Conservation (phyloP, 371 early-diverging fungal genomes). For the Saksenaea vasiformis region DNA sequence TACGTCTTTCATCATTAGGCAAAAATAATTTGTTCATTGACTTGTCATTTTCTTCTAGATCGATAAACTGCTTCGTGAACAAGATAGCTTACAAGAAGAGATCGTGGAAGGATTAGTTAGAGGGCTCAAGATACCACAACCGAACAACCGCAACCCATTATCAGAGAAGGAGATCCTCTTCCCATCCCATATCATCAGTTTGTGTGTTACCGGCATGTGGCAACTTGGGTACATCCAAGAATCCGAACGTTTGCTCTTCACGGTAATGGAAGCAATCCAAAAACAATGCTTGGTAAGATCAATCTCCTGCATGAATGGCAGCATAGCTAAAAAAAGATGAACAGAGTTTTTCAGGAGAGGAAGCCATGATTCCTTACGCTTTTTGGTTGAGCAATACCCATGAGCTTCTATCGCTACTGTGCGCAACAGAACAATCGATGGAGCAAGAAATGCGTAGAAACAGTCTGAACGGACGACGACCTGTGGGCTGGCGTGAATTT, state of each 20-base stretch:
- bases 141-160: constrained; percentile 79
- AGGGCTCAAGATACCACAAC: constrained; percentile 87
- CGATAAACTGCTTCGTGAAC: constrained; percentile 60
- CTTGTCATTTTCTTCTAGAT: constrained; percentile 17
- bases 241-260: constrained; percentile 80
- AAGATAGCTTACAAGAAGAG: constrained; percentile 83
- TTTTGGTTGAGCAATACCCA: constrained; percentile 97
- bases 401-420: constrained; percentile 77
- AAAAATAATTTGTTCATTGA: neutral
- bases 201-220: constrained; percentile 85
- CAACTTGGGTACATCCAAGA: constrained; percentile 77
- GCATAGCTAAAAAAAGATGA: neutral
- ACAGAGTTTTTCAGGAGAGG: constrained; percentile 52
- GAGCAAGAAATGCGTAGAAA: constrained; percentile 30
- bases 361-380: constrained; percentile 63
- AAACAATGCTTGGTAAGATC: constrained; percentile 62
- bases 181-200: constrained; percentile 89
- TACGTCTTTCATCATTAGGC: constrained; percentile 4
- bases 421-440: constrained; percentile 38
- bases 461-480: constrained; percentile 23
- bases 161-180: constrained; percentile 87
- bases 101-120: constrained; percentile 87
- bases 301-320: neutral
- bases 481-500: constrained; percentile 42
- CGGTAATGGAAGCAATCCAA: constrained; percentile 84